Percentiles rank a stretch among this genome's conserved stretches.
phyloP scores from a whole-genome alignment of 345 rosid species.

The Rubroshorea leprosula region DNA sequence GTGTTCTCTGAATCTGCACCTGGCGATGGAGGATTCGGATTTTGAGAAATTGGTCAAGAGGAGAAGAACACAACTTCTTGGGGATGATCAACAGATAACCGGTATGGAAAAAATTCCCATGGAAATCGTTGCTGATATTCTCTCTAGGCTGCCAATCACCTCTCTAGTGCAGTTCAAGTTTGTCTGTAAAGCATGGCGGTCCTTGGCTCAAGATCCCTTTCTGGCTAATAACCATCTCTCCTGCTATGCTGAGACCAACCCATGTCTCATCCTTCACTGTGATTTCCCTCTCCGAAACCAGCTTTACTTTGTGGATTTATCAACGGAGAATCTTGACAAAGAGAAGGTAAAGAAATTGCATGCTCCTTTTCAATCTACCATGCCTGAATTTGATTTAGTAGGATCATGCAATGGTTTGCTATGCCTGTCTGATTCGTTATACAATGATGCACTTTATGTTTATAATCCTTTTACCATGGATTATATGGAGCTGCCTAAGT shows the following conservation, averaged over 20 bases:
- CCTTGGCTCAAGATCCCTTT: slow-evolving; percentile 33
- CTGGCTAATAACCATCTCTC: slow-evolving; percentile 24
- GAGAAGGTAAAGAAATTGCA: slow-evolving; percentile 35
- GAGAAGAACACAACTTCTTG: slow-evolving; percentile 20
- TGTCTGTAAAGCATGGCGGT: slow-evolving; percentile 47
- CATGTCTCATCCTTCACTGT: slow-evolving; percentile 60
- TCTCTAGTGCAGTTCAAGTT: slow-evolving; percentile 48
- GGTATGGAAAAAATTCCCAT: slow-evolving; percentile 49
- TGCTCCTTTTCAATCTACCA: slow-evolving; percentile 28
- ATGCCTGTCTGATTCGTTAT: slow-evolving; percentile 43
- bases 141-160: slow-evolving; percentile 55
- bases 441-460: slow-evolving; percentile 33
- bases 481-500: slow-evolving; percentile 35
- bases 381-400: slow-evolving; percentile 45
- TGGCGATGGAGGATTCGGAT: slow-evolving; percentile 36
- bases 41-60: slow-evolving; percentile 18
- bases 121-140: slow-evolving; percentile 54
- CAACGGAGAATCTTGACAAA: slow-evolving; percentile 14
- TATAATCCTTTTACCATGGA: slow-evolving; percentile 58
- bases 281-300: slow-evolving; percentile 48
- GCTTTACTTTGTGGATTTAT: slow-evolving; percentile 46
- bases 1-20: slow-evolving; percentile 9
- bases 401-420: slow-evolving; percentile 66
- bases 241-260: slow-evolving; percentile 15
- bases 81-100: slow-evolving; percentile 11